Evolutionary conservation across 345 rosid species (phyloP).

Genomic region (Eucalyptus globulus): DNA sequence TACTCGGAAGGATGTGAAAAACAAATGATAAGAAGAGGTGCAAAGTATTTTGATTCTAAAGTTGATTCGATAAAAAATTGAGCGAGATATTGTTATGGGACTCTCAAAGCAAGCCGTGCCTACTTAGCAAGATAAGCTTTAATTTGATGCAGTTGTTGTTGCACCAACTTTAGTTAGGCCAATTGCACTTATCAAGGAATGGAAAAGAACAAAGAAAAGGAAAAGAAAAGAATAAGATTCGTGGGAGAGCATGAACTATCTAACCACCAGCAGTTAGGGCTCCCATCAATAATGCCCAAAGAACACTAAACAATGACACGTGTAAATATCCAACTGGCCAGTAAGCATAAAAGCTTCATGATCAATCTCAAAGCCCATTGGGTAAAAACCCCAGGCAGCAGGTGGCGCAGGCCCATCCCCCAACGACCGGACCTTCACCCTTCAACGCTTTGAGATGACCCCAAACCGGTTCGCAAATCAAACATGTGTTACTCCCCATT

Average conservation of each 20-base stretch:
- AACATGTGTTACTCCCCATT: not conserved
- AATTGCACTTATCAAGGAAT: not conserved
- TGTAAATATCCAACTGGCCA: not conserved
- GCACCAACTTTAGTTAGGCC: not conserved
- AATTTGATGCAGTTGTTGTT: not conserved
- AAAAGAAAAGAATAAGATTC: not conserved
- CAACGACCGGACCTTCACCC: not conserved
- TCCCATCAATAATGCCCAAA: not conserved
- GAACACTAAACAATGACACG: not conserved
- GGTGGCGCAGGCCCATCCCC: not conserved
- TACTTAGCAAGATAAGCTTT: not conserved
- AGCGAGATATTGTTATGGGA: not conserved
- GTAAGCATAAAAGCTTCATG: not conserved
- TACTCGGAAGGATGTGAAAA: fast-evolving
- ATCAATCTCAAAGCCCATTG: not conserved
- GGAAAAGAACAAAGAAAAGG: not conserved
- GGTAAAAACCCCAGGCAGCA: not conserved
- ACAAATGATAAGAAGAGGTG: not conserved
- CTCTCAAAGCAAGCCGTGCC: not conserved
- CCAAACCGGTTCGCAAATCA: not conserved
- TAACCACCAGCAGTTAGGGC: not conserved
- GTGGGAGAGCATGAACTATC: not conserved
- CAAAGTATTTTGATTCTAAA: fast-evolving
- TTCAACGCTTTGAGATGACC: not conserved
- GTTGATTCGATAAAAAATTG: not conserved